phyloP scores from a whole-genome alignment of 768 basidiomycete species.

The Boletus rubroflammeus region DNA sequence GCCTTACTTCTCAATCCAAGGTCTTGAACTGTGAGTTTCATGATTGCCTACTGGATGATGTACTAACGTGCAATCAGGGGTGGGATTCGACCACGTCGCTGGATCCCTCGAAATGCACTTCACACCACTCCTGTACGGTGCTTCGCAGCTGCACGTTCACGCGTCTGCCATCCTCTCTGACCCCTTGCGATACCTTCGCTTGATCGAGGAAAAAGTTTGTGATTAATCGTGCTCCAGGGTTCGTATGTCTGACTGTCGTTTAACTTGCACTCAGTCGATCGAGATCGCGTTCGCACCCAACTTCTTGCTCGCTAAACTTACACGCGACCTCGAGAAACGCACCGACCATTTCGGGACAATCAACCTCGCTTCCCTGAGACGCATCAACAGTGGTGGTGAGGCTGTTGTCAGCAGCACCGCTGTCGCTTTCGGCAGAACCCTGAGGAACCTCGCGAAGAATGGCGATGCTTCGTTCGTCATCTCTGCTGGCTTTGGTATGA shows the following conservation, averaged over 20 bases:
- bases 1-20: conserved; percentile 31
- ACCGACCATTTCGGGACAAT: conserved; percentile 25
- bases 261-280: conserved; percentile 22
- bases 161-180: conserved; percentile 25
- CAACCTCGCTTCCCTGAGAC: conserved; percentile 33
- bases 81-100: conserved; percentile 46
- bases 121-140: conserved; percentile 34
- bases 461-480: conserved; percentile 34
- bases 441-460: conserved; percentile 26
- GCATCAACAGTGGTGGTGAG: conserved; percentile 43
- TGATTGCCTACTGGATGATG: neutral
- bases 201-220: conserved; percentile 37
- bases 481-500: conserved; percentile 35
- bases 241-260: neutral
- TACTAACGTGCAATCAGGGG: conserved; percentile 28
- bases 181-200: conserved; percentile 19
- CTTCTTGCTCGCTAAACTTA: conserved; percentile 40
- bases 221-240: conserved; percentile 1
- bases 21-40: conserved; percentile 38
- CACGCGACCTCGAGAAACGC: conserved; percentile 30
- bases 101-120: conserved; percentile 42
- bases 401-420: conserved; percentile 39
- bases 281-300: conserved; percentile 38
- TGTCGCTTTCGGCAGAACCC: conserved; percentile 33
- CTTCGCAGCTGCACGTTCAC: conserved; percentile 23